Evolutionary conservation across 495 filamentous ascomycete genomes (phyloP), one percentile per base, ranked within the genome.

Genomic region (Haplographium delicatum): DNA sequence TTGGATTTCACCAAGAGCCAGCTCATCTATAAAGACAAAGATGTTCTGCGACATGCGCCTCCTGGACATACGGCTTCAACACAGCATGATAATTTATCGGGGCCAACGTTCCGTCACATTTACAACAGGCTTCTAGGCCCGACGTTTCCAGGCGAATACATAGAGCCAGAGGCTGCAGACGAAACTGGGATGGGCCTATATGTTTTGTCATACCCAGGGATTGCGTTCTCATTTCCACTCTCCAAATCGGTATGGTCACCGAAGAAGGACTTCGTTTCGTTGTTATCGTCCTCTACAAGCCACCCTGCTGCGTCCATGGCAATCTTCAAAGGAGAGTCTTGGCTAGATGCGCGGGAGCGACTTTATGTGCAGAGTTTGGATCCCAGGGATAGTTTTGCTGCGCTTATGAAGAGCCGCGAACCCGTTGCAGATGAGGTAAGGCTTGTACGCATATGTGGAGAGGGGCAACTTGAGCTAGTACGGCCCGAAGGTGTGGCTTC

Each of bases 81-180:
- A 35, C 44, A 65, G 13, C 44, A 66, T 4, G 66, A 72, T 44
- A 49, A 65, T 31, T 52, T 73, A 2, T 68, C 74, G 4, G 88
- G 91, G 4, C 93, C 93, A 4, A 81, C 78, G 26, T 97, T 96
- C 64, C 81, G 84, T 33, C 89, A 94, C 68, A 85, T 98, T 47
- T 96, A 96, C 66, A 86, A 93, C 44, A 83, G 85, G 41, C 73
- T 96, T 3, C 83, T 98, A 61, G 93, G 93, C 0, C 89, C 89
- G 11, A 91, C 91, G 0, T 95, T 90, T 62, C 83, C 86, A 2
- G 93, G 93, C 27, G 93, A 98, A 71, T 96, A 91, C 54, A 70
- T 95, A 23, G 73, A 84, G 18, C 81, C 81, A 6, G 45, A 69
- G 28, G 62, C 68, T 22, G 59, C 68, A 20, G 72, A 79, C 8